phyloP scores from a whole-genome alignment of 2,329 filamentous ascomycete genomes.

The Furcasterigmium sp. region DNA sequence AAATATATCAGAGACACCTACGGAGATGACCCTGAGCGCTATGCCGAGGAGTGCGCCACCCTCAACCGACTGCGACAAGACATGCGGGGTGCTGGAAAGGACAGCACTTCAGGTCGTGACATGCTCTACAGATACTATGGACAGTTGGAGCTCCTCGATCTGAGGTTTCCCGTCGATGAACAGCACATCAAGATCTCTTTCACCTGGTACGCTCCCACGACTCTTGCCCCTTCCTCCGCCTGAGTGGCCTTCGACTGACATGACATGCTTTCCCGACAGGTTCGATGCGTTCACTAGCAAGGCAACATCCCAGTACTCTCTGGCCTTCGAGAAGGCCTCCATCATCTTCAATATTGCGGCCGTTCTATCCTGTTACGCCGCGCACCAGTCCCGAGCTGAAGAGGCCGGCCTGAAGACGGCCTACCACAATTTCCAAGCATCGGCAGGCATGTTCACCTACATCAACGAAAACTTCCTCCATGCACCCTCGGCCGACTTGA shows the following conservation, averaged over 20 bases:
- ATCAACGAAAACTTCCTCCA: conserved; percentile 99
- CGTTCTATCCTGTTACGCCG: conserved; percentile 91
- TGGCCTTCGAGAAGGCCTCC: conserved; percentile 97
- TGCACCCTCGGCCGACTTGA: conserved; percentile 92
- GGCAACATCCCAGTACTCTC: conserved; percentile 90
- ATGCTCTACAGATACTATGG: conserved; percentile 96
- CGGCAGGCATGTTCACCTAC: conserved; percentile 98
- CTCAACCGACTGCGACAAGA: conserved; percentile 95
- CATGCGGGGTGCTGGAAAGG: conserved; percentile 94
- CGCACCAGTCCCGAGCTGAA: conserved; percentile 85
- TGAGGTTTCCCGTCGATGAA: conserved; percentile 95
- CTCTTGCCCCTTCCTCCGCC: not conserved
- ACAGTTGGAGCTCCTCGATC: conserved; percentile 87
- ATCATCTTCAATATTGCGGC: conserved; percentile 99
- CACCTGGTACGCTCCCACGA: conserved; percentile 65
- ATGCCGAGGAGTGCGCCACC: conserved; percentile 90
- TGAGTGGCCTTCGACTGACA: conserved; percentile 2
- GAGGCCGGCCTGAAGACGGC: conserved; percentile 92
- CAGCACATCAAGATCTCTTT: conserved; percentile 99
- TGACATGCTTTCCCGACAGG: conserved; percentile 42
- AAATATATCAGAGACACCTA: conserved; percentile 89
- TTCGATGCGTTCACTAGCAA: conserved; percentile 99
- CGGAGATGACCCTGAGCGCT: conserved; percentile 93
- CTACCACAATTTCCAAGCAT: conserved; percentile 97
- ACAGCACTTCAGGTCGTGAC: conserved; percentile 89